Percentiles rank a stretch among this genome's conserved stretches.
These are phyloP conservation scores for Graphium sp. DNA, from an alignment of 2,329 filamentous ascomycete genomes.

Conservation along the genomic window DNA sequence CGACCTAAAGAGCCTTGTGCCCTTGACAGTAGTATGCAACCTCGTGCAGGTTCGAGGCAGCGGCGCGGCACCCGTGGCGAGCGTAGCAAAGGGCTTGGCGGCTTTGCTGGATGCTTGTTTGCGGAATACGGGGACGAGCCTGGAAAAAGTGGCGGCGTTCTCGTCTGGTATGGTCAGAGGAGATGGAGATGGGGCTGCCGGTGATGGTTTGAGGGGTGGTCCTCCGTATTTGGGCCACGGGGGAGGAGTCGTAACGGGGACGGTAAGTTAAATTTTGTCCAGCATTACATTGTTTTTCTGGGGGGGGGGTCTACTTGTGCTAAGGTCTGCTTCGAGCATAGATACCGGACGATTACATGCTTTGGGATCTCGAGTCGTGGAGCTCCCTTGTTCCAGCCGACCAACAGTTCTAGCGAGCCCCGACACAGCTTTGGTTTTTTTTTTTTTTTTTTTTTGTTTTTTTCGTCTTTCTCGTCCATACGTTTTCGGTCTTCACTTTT, in stretches of 20 bases:
- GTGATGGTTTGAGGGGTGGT: slow-evolving; percentile 1
- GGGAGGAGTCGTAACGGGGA: slow-evolving; percentile 2
- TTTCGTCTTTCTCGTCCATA: background rate
- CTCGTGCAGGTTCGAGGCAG: slow-evolving; percentile 17
- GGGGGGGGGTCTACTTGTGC: too few species aligned
- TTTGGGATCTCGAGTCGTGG: too few species aligned
- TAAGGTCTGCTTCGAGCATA: too few species aligned
- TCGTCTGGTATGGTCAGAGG: too few species aligned
- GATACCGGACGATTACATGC: too few species aligned
- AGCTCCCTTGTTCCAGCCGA: too few species aligned
- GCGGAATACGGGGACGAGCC: slow-evolving; percentile 22
- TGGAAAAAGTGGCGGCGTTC: slow-evolving; percentile 14
- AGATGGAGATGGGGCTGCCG: background rate
- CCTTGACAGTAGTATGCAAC: slow-evolving; percentile 27
- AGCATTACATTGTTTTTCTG: too few species aligned
- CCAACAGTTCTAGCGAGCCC: too few species aligned
- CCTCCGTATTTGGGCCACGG: slow-evolving; percentile 3
- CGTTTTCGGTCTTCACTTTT: background rate
- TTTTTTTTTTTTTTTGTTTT: slow-evolving; percentile 1
- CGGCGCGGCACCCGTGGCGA: slow-evolving; percentile 20
- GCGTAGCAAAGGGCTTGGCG: slow-evolving; percentile 22
- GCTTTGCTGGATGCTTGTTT: slow-evolving; percentile 25
- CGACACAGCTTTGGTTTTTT: too few species aligned
- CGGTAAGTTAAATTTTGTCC: too few species aligned
- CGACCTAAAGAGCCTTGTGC: slow-evolving; percentile 31